Evolutionary conservation across 129 eudicot species (phyloP), one percentile per base, ranked within the genome.

Genomic region (Pulicaria dysenterica): DNA sequence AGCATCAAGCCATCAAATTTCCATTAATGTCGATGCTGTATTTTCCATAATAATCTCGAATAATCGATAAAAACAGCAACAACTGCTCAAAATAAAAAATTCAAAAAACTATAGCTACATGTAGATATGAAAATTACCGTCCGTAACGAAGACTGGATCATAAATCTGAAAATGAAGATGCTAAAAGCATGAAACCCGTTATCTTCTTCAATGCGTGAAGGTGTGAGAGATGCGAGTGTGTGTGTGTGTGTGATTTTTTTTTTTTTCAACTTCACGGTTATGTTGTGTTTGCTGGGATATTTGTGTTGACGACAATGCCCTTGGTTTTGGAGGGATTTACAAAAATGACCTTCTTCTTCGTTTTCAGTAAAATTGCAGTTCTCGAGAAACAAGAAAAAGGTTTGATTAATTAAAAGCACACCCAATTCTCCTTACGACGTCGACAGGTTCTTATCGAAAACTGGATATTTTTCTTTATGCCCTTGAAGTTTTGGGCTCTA

Each of bases 381-480:
- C 14, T 78, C 72, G 77, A 78, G 72, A 78, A 71, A 78, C 60
- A 71, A 62, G 63, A 71, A 70, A 77, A 78, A 46, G 77, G 56
- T 44, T 44, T 38, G 48, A 78, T 62, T 71, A 70, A 44, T 43
- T 54, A 42, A 78, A 62, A 61, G 75, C 73, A 62, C 60, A 62
- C 73, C 67, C 58, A 53, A 70, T 61, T 70, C 62, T 71, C 51
- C 64, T 61, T 40, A 4, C 74, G 80, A 24, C 31, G 31, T 24
- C 31, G 31, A 76, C 81, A 77, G 48, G 75, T 68, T 77, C 36
- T 70, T 78, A 64, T 54, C 49, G 67, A 64, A 64, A 12, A 34
- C 3, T 34, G 59, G 4, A 12, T 45, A 19, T 45, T 56, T 67
- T 76, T 12, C 11, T 57, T 76, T 48, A 38, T 5, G 5, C 10